A percentile compares a stretch with the other conserved stretches of the same genome.
Conservation (phyloP, 2,329 filamentous ascomycete species). For the Sclerotinia subarctica region DNA sequence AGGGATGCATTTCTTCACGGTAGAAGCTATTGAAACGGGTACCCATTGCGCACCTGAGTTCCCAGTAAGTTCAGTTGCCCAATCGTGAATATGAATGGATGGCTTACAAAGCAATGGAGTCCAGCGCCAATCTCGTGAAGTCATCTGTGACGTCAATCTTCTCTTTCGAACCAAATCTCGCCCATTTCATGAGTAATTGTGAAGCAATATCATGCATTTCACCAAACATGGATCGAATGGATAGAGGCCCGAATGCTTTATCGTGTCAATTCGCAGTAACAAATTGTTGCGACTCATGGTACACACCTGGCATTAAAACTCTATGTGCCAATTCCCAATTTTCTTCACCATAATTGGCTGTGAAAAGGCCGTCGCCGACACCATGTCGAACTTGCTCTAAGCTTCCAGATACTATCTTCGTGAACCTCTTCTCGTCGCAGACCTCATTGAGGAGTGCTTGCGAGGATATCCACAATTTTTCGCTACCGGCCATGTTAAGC, state of each 20-base stretch:
- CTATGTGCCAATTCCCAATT: constrained; percentile 68
- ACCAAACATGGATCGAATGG: constrained; percentile 65
- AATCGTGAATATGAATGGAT: not conserved
- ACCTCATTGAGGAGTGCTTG: constrained; percentile 59
- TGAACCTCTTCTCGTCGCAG: constrained; percentile 62
- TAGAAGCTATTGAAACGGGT: constrained; percentile 80
- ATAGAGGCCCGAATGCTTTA: constrained; percentile 62
- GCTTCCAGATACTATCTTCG: constrained; percentile 52
- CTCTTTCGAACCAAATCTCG: constrained; percentile 55
- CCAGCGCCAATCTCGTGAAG: constrained; percentile 68
- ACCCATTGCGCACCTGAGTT: constrained; percentile 58
- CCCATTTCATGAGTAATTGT: constrained; percentile 67
- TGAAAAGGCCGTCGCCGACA: constrained; percentile 65
- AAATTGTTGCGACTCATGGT: not conserved
- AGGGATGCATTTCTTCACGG: constrained; percentile 64
- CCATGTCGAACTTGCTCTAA: constrained; percentile 57
- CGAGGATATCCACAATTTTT: constrained; percentile 50
- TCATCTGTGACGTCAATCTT: constrained; percentile 63
- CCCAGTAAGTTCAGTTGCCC: not conserved
- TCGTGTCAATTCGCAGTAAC: not conserved
- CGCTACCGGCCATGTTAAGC: constrained; percentile 48
- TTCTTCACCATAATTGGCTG: constrained; percentile 49
- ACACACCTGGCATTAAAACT: constrained; percentile 52
- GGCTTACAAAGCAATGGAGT: constrained; percentile 53
- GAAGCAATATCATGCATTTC: constrained; percentile 66